Percentiles rank a stretch among this genome's conserved stretches.
Conservation (phyloP, 2,329 filamentous ascomycete species). For the Dothideomycetes sp. region DNA sequence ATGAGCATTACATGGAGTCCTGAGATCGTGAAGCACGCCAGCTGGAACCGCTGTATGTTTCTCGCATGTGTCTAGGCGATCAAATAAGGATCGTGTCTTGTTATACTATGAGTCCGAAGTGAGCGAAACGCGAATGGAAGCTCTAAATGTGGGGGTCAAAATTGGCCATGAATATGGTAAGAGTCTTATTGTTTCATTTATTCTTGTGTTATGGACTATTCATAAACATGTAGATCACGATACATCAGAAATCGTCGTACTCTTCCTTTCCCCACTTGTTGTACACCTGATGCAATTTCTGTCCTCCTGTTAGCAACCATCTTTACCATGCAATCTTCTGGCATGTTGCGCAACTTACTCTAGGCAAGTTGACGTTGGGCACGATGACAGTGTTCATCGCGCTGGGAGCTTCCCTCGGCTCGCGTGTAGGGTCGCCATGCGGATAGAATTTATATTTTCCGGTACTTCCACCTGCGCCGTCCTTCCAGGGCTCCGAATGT, state of each 20-base stretch:
- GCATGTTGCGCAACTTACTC: slow-evolving; percentile 52
- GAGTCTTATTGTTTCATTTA: no score
- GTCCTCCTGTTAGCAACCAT: slow-evolving; percentile 4
- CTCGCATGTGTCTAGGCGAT: no score
- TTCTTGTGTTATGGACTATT: no score
- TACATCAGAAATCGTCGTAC: slow-evolving; percentile 34
- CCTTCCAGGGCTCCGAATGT: slow-evolving; percentile 95
- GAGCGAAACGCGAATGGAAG: no score
- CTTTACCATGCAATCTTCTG: not conserved
- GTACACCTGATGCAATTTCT: slow-evolving; percentile 89
- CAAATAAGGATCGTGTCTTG: no score
- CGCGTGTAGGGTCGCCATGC: slow-evolving; percentile 63
- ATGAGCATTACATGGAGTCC: no score
- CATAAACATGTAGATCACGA: no score
- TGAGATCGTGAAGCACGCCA: no score
- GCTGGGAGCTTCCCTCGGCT: slow-evolving; percentile 81
- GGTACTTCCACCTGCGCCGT: slow-evolving; percentile 37
- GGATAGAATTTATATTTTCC: slow-evolving; percentile 56
- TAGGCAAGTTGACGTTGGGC: slow-evolving; percentile 84
- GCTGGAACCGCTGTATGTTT: no score
- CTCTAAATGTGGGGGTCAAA: no score
- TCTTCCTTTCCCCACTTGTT: slow-evolving; percentile 99
- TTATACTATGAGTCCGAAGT: no score
- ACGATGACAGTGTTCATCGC: slow-evolving; percentile 91
- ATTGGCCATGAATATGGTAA: no score